Evolutionary conservation across 768 basidiomycete genomes (phyloP).

Genomic region (Gymnopilus junonius): DNA sequence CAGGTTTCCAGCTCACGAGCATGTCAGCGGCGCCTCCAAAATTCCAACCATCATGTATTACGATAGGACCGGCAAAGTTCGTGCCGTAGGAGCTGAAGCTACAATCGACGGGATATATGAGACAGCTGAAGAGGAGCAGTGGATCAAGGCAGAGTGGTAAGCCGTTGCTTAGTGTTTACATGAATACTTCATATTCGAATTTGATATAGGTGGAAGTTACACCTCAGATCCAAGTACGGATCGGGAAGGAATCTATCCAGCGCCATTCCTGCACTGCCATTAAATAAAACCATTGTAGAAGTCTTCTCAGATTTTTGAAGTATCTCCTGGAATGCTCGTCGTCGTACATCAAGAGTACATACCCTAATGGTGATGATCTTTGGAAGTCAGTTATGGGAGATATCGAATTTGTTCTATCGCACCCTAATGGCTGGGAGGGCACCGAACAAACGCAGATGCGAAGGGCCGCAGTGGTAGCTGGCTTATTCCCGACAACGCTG

Average conservation of each 20-base stretch:
- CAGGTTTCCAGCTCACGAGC: slow-evolving; percentile 53
- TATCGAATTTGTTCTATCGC: slow-evolving; percentile 44
- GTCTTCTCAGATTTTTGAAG: slow-evolving; percentile 47
- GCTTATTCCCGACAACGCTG: slow-evolving; percentile 44
- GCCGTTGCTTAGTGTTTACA: slow-evolving; percentile 4
- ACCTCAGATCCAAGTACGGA: slow-evolving; percentile 32
- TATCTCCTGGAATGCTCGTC: slow-evolving; percentile 43
- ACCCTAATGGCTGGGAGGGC: slow-evolving; percentile 67
- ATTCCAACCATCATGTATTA: slow-evolving; percentile 42
- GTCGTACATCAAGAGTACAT: slow-evolving; percentile 42
- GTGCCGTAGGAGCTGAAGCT: slow-evolving; percentile 54
- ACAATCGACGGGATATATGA: slow-evolving; percentile 40
- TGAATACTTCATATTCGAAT: neutral
- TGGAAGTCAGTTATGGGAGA: slow-evolving; percentile 39
- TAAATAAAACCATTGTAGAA: slow-evolving; percentile 28
- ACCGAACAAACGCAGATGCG: slow-evolving; percentile 58
- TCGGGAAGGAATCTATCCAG: slow-evolving; percentile 17
- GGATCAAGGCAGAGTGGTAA: slow-evolving; percentile 54
- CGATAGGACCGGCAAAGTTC: slow-evolving; percentile 38
- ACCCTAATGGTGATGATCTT: slow-evolving; percentile 39
- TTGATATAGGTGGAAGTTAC: slow-evolving; percentile 36
- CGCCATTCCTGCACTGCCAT: slow-evolving; percentile 39
- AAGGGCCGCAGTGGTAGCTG: slow-evolving; percentile 50
- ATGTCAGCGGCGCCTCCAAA: slow-evolving; percentile 45
- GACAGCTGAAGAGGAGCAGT: slow-evolving; percentile 44